Evolutionary conservation across 2,329 filamentous ascomycete species (phyloP), one percentile per base, ranked within the genome.

Genomic region (Canariomyces notabilis): DNA sequence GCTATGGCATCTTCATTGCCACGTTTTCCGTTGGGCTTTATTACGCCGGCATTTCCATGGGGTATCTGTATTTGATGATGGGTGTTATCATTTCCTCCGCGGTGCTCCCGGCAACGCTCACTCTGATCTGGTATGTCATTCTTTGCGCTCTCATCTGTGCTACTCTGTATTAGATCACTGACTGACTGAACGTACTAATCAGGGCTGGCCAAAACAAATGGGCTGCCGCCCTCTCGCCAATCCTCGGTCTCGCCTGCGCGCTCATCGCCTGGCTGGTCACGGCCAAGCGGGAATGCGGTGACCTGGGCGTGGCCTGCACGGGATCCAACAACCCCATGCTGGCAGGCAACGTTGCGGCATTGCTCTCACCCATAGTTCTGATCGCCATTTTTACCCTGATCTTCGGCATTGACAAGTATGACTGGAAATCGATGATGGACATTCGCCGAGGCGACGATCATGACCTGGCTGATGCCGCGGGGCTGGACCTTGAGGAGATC

Each of bases 281-380:
- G 0, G 78, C 86, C 4, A 80, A 83, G 58, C 82, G 78, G 54
- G 66, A 87, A 58, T 86, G 80, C 57, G 85, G 85, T 16, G 67
- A 68, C 2, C 75, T 95, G 20, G 79, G 75, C 36, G 85, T 95
- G 33, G 74, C 69, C 0, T 87, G 84, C 56, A 91, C 88, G 0
- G 90, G 90, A 2, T 78, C 82, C n/a, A 94, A 94, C 67, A 79
- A 87, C 53, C 87, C 89, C 11, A 94, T 94, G 88, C 70, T 95
- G 18, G 89, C 85, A 1, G 89, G 89, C 23, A 95, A 95, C 56
- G 87, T 95, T 3, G 81, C 83, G 1, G 87, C 89, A 0, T 76
- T 95, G 1, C 79, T 95, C 6, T 84, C 85, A 0, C 89, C 89
- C 0, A 51, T 87, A 0, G 62, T 91, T 33, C 82, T 91, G 60